Percentiles rank a stretch among this genome's conserved stretches.
Evolutionary conservation across 345 rosid species (phyloP).

Genomic region (Nephelium lappaceum): DNA sequence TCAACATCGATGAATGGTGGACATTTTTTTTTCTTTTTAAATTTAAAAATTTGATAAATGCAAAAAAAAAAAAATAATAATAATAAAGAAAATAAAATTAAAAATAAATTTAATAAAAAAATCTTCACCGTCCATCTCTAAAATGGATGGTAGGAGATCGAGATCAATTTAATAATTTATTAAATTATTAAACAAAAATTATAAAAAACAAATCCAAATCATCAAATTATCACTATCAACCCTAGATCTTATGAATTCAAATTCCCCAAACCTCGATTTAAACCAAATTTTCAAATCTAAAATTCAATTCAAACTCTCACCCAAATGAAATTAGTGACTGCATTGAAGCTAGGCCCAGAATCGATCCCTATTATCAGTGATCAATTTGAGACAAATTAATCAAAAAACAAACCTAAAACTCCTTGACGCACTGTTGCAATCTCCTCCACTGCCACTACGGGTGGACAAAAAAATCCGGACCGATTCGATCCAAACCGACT

Average conservation of each 20-base stretch:
- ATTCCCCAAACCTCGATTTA: not conserved
- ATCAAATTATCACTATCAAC: constrained; percentile 15
- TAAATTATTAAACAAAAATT: no score
- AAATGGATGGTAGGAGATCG: no score
- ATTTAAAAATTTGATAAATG: no score
- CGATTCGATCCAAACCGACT: no score
- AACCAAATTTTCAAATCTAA: not conserved
- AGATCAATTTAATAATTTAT: no score
- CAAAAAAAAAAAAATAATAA: no score
- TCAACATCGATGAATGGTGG: no score
- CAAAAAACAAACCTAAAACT: constrained; percentile 65
- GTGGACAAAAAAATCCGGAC: no score
- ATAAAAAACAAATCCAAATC: not conserved
- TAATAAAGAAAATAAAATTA: no score
- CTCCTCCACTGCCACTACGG: constrained; percentile 38
- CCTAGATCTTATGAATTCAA: constrained; percentile 30
- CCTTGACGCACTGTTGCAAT: constrained; percentile 44
- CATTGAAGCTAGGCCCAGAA: constrained; percentile 98
- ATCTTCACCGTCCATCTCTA: no score
- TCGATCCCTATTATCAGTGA: constrained; percentile 78
- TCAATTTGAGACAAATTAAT: constrained; percentile 92
- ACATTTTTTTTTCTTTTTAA: no score
- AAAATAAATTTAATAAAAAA: no score
- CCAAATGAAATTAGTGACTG: constrained; percentile 90
- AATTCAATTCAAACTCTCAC: constrained; percentile 36